Base-by-base conservation (phyloP, 352 stramenopile genomes). In the Pythium apleroticum region DNA sequence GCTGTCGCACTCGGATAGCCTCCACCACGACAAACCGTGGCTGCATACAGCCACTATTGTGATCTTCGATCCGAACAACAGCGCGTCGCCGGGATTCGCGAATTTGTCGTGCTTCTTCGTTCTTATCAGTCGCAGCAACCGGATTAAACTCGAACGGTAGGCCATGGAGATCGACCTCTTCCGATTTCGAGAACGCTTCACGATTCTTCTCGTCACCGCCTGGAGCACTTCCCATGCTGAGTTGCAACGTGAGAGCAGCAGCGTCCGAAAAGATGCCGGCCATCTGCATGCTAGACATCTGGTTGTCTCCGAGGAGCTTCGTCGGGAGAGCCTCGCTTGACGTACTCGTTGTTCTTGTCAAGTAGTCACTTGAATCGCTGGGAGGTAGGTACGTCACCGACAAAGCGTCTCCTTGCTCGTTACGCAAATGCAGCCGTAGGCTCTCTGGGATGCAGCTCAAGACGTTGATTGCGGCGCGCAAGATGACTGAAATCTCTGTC, bases 401-500 rank as follows among this genome's bases (percentile, higher is more conserved):
- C 17, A 20, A 12, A 8, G 25, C 20, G 11, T 39, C n/a, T 10
- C 53, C 25, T 24, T 17, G 7, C n/a, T 17, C 37, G 19, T 41
- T 14, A 3, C 31, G 30, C 4, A 54, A 8, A 14, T 45, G 17
- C 31, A 66, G 10, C 15, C 22, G 24, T 25, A 56, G 15, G 1
- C n/a, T 12, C n/a, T 55, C 60, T 14, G 39, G 37, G 8, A 67
- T 12, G 52, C 27, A 63, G n/a, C 55, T 64, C 37, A 60, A 22
- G 10, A 63, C 31, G 22, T 57, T 72, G 43, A 66, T 20, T 4
- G 43, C 50, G 15, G 50, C 65, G 10, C 80, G 77, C 52, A 95
- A 68, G 30, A 69, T 83, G 11, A 95, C 84, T 0, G 76, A 56
- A 15, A 78, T 91, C 53, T 86, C 68, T 9, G 89, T 74, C 19